phyloP scores from a whole-genome alignment of 352 stramenopile species.

The Phytophthora brassicae region DNA sequence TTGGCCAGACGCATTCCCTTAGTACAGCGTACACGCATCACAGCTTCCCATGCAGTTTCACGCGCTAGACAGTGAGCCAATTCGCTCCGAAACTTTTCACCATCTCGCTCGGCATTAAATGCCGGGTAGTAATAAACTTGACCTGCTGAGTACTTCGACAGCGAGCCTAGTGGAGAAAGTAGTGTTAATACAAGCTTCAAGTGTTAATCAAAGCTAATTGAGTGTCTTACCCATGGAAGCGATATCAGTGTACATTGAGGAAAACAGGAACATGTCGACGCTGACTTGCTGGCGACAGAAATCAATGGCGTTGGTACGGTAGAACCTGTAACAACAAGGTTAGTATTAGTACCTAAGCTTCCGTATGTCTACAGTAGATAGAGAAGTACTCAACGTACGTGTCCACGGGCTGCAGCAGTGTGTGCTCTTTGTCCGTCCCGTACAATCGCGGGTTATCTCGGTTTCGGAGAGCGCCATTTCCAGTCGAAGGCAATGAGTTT shows the following conservation, averaged over 20 bases:
- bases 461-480: constrained; percentile 79
- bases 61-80: constrained; percentile 91
- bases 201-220: not conserved
- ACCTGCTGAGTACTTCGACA: constrained; percentile 96
- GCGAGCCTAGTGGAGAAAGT: constrained; percentile 46
- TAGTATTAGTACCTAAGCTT: not conserved
- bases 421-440: constrained; percentile 89
- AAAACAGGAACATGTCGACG: constrained; percentile 99
- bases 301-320: constrained; percentile 93
- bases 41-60: constrained; percentile 94
- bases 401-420: constrained; percentile 88
- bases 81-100: constrained; percentile 93
- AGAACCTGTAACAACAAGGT: constrained; percentile 60
- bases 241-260: constrained; percentile 95
- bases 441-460: constrained; percentile 81
- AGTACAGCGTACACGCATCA: constrained; percentile 97
- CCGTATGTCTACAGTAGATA: not conserved
- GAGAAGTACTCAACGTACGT: constrained; percentile 62
- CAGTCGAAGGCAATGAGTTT: constrained; percentile 76
- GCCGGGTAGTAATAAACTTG: constrained; percentile 97
- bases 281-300: constrained; percentile 98
- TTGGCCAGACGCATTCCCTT: constrained; percentile 97
- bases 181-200: not conserved
- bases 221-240: constrained; percentile 84
- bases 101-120: constrained; percentile 92